These are phyloP conservation scores for Cymodocea nodosa DNA, from an alignment of 116 monocot species.

Conservation along the genomic window DNA sequence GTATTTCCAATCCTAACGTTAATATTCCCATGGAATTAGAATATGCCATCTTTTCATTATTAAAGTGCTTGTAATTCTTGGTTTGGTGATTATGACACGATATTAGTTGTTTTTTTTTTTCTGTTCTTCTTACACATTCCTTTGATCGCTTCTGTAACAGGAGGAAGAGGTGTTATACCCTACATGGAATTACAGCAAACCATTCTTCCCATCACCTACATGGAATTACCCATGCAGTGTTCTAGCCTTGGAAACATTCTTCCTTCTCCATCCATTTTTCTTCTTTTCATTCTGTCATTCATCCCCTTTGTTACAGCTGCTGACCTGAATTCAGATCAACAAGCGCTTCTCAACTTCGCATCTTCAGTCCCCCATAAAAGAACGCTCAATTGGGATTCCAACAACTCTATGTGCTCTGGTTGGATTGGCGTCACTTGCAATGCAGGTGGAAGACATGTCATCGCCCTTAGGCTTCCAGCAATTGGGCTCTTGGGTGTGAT, in stretches of 20 bases:
- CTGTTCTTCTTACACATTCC: no score
- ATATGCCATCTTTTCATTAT: no score
- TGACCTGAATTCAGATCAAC: slow-evolving; percentile 58
- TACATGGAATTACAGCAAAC: no score
- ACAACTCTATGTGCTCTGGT: slow-evolving; percentile 38
- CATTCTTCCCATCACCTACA: background rate
- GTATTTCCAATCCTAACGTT: no score
- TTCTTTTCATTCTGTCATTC: slow-evolving; percentile 15
- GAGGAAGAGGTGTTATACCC: no score
- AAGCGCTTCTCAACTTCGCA: slow-evolving; percentile 64
- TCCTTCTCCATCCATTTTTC: background rate
- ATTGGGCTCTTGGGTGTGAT: slow-evolving; percentile 59
- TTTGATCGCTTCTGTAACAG: no score
- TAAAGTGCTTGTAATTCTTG: no score
- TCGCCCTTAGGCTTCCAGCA: slow-evolving; percentile 50
- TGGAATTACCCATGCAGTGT: background rate
- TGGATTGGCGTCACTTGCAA: slow-evolving; percentile 70
- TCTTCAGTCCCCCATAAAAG: slow-evolving; percentile 38
- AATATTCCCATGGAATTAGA: no score
- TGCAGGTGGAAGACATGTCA: slow-evolving; percentile 24
- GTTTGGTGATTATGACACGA: no score
- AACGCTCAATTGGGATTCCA: slow-evolving; percentile 67
- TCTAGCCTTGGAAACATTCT: background rate
- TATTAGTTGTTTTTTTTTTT: no score
- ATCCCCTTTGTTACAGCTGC: slow-evolving; percentile 18